phyloP scores from a whole-genome alignment of 371 early-diverging fungal genomes.

The Circinella umbellata region DNA sequence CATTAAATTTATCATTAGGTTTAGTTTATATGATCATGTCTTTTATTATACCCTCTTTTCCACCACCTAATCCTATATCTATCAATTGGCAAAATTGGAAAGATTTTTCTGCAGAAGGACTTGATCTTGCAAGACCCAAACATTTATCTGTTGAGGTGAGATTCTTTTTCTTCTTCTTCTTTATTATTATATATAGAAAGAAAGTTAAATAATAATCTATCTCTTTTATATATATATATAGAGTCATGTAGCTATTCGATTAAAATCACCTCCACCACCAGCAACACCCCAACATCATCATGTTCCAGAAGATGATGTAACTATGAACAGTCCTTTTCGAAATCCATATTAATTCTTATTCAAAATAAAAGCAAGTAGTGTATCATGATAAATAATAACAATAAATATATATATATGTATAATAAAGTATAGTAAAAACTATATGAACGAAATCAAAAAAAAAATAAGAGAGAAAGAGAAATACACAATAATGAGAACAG shows the following conservation, averaged over 20 bases:
- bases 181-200: too few relatives aligned
- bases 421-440: too few relatives aligned
- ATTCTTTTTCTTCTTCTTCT: too few relatives aligned
- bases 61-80: conserved; percentile 40
- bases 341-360: not conserved
- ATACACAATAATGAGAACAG: not conserved
- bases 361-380: too few relatives aligned
- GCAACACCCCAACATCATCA: conserved; percentile 4
- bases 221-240: not conserved
- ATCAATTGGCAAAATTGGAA: conserved; percentile 54
- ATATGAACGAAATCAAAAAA: too few relatives aligned
- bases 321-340: not conserved
- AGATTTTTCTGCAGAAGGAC: conserved; percentile 48
- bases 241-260: conserved; percentile 23
- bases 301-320: not conserved
- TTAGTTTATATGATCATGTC: conserved; percentile 45
- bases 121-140: conserved; percentile 40
- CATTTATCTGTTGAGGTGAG: conserved; percentile 29
- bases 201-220: too few relatives aligned
- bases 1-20: conserved; percentile 38
- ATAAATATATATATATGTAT: too few relatives aligned
- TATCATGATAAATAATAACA: too few relatives aligned
- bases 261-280: conserved; percentile 25
- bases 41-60: conserved; percentile 34
- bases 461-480: too few relatives aligned